phyloP scores from a whole-genome alignment of 768 basidiomycete genomes.

The Rhodotorula graminis region DNA sequence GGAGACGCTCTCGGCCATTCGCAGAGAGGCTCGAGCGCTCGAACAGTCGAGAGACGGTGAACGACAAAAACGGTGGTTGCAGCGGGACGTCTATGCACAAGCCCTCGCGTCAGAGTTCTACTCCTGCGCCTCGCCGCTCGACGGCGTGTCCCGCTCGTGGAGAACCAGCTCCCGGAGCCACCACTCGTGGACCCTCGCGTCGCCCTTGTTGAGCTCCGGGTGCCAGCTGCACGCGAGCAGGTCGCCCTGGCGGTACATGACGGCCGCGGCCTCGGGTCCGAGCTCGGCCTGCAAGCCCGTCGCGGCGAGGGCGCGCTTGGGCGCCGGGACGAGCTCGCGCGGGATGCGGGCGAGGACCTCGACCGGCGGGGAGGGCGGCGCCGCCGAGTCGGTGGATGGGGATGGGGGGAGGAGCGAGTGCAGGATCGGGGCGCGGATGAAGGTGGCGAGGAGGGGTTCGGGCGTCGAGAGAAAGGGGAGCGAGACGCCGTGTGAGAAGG shows the following conservation, averaged over 20 bases:
- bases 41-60: too few species aligned
- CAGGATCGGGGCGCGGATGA: constrained; percentile 78
- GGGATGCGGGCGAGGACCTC: constrained; percentile 69
- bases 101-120: too few species aligned
- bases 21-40: too few species aligned
- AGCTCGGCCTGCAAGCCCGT: constrained; percentile 6
- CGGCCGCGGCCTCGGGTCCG: constrained; percentile 56
- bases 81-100: too few species aligned
- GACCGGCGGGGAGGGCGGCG: constrained; percentile 52
- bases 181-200: constrained; percentile 84
- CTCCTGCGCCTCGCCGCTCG: too few species aligned
- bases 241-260: constrained; percentile 76
- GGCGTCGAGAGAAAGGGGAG: constrained; percentile 60
- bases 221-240: constrained; percentile 89
- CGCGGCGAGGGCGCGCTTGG: constrained; percentile 15
- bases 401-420: constrained; percentile 43
- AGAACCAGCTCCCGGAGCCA: constrained; percentile 59
- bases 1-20: too few species aligned
- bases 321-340: constrained; percentile 51
- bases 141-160: neutral
- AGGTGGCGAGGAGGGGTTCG: constrained; percentile 70
- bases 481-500: constrained; percentile 73
- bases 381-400: neutral
- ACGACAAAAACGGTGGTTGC: too few species aligned
- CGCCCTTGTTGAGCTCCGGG: constrained; percentile 75